Conservation (phyloP, 352 stramenopile genomes). For the Globisporangium solare region DNA sequence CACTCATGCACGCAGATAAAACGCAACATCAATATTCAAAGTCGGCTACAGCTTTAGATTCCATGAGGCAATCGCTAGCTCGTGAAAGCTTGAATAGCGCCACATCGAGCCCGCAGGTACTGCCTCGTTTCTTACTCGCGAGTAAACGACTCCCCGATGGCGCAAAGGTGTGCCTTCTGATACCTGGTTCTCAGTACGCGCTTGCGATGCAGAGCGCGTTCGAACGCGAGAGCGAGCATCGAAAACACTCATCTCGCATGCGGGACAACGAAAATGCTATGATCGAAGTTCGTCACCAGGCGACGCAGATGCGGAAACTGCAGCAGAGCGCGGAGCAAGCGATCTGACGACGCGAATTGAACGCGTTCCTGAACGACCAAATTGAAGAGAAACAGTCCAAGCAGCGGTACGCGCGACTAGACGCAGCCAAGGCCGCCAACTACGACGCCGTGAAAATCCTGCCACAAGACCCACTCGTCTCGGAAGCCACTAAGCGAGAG, state of each 20-base stretch:
- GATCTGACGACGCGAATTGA: slow-evolving; percentile 35
- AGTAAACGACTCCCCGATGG: slow-evolving; percentile 18
- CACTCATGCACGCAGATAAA: slow-evolving; percentile 1
- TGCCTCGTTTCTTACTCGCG: slow-evolving; percentile 48
- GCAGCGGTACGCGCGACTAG: slow-evolving; percentile 13
- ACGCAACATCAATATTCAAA: slow-evolving; percentile 1
- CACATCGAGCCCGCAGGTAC: slow-evolving; percentile 18
- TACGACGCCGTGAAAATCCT: slow-evolving; percentile 33
- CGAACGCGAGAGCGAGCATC: slow-evolving; percentile 22
- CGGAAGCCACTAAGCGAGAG: slow-evolving; percentile 20
- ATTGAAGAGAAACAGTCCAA: slow-evolving; percentile 36
- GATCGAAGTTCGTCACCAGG: slow-evolving; percentile 19
- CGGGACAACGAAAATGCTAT: slow-evolving; percentile 14
- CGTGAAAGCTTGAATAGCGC: slow-evolving; percentile 1
- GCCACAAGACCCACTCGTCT: slow-evolving; percentile 29
- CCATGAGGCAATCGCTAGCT: slow-evolving; percentile 1
- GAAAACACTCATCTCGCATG: slow-evolving; percentile 6
- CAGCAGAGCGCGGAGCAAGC: slow-evolving; percentile 34
- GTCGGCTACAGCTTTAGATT: slow-evolving; percentile 1
- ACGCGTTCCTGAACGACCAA: slow-evolving; percentile 44
- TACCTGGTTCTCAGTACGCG: slow-evolving; percentile 16
- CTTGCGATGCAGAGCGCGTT: slow-evolving; percentile 28
- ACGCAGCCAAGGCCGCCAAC: slow-evolving; percentile 7
- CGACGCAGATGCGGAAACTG: slow-evolving; percentile 36
- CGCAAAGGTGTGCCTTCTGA: slow-evolving; percentile 10